These are phyloP conservation scores for Dictyostelium capitatum DNA, from an alignment of 78 protist genomes.

Conservation along the genomic window DNA sequence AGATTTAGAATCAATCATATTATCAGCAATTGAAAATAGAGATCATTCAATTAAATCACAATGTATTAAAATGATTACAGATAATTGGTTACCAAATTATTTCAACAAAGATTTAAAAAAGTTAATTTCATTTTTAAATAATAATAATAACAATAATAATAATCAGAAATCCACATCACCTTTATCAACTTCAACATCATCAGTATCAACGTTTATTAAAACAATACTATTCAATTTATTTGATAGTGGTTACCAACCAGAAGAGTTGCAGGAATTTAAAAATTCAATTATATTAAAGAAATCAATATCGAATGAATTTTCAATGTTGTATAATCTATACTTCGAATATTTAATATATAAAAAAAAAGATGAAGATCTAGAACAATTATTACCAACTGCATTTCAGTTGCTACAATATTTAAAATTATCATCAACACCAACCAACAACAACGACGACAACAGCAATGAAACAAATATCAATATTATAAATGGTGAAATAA, in stretches of 20 bases:
- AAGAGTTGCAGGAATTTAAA: background rate
- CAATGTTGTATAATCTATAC: background rate
- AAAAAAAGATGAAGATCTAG: background rate
- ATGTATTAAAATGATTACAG: background rate
- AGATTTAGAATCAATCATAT: constrained; percentile 4
- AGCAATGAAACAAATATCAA: background rate
- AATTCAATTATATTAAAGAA: background rate
- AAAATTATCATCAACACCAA: background rate
- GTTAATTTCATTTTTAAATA: background rate
- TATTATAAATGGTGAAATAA: background rate
- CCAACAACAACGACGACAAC: background rate
- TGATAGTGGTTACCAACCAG: background rate
- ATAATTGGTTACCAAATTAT: background rate
- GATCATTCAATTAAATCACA: background rate
- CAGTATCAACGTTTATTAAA: background rate
- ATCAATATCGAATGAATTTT: background rate
- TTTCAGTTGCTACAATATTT: background rate
- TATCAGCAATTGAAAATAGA: background rate
- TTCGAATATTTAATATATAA: background rate
- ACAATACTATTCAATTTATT: background rate
- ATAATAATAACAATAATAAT: background rate
- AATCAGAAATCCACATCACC: background rate
- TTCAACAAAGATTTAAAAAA: background rate
- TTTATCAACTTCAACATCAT: too few relatives aligned
- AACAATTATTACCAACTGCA: background rate